phyloP scores from a whole-genome alignment of 768 basidiomycete species.

The Phanerochaete sordida region DNA sequence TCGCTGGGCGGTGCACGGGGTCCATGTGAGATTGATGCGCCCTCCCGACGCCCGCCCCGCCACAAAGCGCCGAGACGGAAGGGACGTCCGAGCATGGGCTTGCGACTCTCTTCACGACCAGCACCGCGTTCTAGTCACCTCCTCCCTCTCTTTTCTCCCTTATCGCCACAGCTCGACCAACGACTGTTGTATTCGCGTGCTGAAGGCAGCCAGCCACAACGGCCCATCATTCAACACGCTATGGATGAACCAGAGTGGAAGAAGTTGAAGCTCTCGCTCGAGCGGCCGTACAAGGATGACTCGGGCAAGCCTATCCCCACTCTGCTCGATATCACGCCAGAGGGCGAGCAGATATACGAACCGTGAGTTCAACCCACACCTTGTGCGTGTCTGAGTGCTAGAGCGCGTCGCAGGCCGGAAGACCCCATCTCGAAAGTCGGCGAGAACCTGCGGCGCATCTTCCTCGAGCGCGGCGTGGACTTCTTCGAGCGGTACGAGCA shows the following conservation, averaged over 20 bases:
- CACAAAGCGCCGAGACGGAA: too few relatives aligned
- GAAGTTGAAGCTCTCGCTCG: slow-evolving; percentile 63
- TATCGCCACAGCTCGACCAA: too few relatives aligned
- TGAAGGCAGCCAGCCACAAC: too few relatives aligned
- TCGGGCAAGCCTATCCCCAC: slow-evolving; percentile 57
- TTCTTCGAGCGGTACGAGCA: slow-evolving; percentile 56
- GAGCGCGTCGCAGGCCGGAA: slow-evolving; percentile 31
- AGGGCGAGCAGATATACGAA: slow-evolving; percentile 69
- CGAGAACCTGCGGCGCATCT: slow-evolving; percentile 64
- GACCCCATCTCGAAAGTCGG: slow-evolving; percentile 58
- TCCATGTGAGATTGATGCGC: too few relatives aligned
- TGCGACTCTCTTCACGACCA: too few relatives aligned
- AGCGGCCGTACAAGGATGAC: slow-evolving; percentile 81
- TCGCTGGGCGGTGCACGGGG: too few relatives aligned
- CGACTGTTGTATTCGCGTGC: too few relatives aligned
- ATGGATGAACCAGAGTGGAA: slow-evolving; percentile 45
- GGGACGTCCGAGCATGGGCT: too few relatives aligned
- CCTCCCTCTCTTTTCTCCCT: too few relatives aligned
- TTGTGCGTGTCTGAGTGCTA: slow-evolving; percentile 1
- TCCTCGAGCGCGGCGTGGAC: slow-evolving; percentile 68
- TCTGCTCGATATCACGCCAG: slow-evolving; percentile 64
- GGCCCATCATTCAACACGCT: too few relatives aligned
- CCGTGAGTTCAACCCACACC: slow-evolving; percentile 43
- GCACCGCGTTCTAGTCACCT: too few relatives aligned
- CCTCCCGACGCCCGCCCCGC: too few relatives aligned